A percentile compares a stretch with the other conserved stretches of the same genome.
Conservation (phyloP, 768 basidiomycete genomes). For the Coprinopsis cinerea region DNA sequence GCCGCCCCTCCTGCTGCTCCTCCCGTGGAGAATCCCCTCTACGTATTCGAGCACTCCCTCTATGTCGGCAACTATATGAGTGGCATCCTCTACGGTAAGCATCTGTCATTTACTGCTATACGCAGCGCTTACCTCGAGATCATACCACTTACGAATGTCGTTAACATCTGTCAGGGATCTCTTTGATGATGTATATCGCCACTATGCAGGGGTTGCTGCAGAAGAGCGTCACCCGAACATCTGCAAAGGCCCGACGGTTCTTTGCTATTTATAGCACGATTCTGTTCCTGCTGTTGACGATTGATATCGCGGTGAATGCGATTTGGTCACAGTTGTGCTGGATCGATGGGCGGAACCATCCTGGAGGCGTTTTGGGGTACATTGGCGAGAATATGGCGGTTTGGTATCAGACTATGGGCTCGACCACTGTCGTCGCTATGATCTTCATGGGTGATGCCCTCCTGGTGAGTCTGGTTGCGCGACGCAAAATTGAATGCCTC, state of each 20-base stretch:
- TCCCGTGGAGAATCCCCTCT: conserved; percentile 8
- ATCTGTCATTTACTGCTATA: neutral
- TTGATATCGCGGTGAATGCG: conserved; percentile 24
- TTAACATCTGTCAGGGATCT: conserved; percentile 17
- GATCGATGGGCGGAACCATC: conserved; percentile 22
- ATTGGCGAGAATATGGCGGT: conserved; percentile 21
- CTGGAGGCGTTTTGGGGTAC: conserved; percentile 22
- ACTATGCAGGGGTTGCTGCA: conserved; percentile 18
- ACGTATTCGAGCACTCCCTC: conserved; percentile 23
- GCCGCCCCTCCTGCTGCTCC: neutral
- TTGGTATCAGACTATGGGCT: conserved; percentile 27
- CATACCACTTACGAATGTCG: neutral
- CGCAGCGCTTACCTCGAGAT: neutral
- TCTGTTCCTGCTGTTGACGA: conserved; percentile 22
- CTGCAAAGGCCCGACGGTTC: conserved; percentile 18
- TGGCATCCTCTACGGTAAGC: conserved; percentile 27
- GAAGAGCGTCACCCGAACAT: conserved; percentile 16
- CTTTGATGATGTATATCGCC: conserved; percentile 25
- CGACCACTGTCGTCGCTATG: conserved; percentile 21
- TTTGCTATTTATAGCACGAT: conserved; percentile 23
- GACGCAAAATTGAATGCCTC: neutral
- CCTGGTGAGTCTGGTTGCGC: conserved; percentile 16
- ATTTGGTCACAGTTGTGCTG: conserved; percentile 29
- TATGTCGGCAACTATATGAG: conserved; percentile 28
- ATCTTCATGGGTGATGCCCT: conserved; percentile 29